These are phyloP conservation scores for Populus hybrid DNA, from an alignment of 441 rosid species.

Conservation along the genomic window DNA sequence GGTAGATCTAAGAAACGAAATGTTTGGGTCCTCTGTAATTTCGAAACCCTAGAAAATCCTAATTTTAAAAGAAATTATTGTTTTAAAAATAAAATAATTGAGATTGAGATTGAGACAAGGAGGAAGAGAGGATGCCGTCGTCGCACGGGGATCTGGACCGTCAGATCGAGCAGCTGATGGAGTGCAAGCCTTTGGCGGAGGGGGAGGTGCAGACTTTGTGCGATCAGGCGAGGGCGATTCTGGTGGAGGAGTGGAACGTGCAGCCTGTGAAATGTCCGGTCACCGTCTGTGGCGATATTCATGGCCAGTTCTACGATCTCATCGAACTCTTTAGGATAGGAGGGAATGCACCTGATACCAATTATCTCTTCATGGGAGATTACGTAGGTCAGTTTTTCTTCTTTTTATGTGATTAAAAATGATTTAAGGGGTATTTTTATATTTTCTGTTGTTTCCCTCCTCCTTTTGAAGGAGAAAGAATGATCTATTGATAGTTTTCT, in stretches of 20 bases:
- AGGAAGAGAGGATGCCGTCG: constrained; percentile 57
- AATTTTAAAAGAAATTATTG: background rate
- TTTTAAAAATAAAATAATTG: too few relatives aligned
- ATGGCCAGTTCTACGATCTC: too few relatives aligned
- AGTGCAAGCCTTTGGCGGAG: constrained; percentile 51
- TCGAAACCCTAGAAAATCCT: constrained; percentile 3
- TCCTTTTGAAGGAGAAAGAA: background rate
- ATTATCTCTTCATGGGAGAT: constrained; percentile 86
- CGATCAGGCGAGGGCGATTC: constrained; percentile 91
- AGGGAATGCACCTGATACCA: too few relatives aligned
- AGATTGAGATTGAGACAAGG: background rate
- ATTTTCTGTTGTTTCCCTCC: background rate
- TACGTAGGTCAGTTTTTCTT: constrained; percentile 67
- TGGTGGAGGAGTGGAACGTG: constrained; percentile 98
- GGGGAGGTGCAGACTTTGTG: constrained; percentile 89
- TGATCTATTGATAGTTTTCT: background rate
- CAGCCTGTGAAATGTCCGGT: constrained; percentile 99
- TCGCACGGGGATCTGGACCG: constrained; percentile 90
- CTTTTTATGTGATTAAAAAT: background rate
- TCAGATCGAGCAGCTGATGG: constrained; percentile 98
- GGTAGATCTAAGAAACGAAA: constrained; percentile 23
- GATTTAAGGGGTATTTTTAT: background rate
- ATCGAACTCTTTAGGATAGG: too few relatives aligned
- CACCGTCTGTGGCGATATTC: constrained; percentile 31
- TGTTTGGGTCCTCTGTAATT: constrained; percentile 9